These are phyloP conservation scores for Aspergillus sclerotialis DNA, from an alignment of 2,329 filamentous ascomycete genomes.

Conservation along the genomic window DNA sequence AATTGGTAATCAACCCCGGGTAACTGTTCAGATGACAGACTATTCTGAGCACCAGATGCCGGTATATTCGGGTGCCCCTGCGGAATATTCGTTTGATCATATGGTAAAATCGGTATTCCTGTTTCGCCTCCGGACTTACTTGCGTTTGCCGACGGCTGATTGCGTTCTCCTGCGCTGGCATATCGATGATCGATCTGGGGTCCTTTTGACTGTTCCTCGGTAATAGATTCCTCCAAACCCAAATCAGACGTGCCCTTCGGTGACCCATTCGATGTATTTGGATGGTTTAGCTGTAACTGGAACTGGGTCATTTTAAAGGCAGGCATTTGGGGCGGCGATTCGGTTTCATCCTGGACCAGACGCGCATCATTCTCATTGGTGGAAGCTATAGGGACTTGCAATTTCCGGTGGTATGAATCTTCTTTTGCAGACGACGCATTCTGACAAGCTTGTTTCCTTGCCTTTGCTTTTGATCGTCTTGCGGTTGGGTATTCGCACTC, in stretches of 20 bases:
- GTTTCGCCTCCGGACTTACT: no score
- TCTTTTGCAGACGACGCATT: constrained; percentile 6
- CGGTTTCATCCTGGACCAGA: constrained; percentile 1
- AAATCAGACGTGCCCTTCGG: constrained; percentile 1
- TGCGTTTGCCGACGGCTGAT: no score
- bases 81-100: constrained; percentile 5
- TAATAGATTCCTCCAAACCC: background rate
- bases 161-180: background rate
- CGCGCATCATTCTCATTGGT: background rate
- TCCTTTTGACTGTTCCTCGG: constrained; percentile 1
- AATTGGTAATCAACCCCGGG: constrained; percentile 5
- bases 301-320: constrained; percentile 14
- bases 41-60: constrained; percentile 4
- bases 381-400: constrained; percentile 2
- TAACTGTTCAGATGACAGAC: constrained; percentile 5
- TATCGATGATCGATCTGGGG: constrained; percentile 1
- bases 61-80: constrained; percentile 8
- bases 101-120: constrained; percentile 8
- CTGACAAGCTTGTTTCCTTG: constrained; percentile 9
- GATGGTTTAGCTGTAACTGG: constrained; percentile 13
- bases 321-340: constrained; percentile 3
- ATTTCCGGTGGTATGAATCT: constrained; percentile 6
- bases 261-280: constrained; percentile 3
- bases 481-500: constrained; percentile 35
- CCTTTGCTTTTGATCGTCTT: constrained; percentile 27